Percentiles rank a stretch among this genome's conserved stretches.
Conservation (phyloP, 1,139 yeast genomes). For the Lodderomyces jiufengensis region DNA sequence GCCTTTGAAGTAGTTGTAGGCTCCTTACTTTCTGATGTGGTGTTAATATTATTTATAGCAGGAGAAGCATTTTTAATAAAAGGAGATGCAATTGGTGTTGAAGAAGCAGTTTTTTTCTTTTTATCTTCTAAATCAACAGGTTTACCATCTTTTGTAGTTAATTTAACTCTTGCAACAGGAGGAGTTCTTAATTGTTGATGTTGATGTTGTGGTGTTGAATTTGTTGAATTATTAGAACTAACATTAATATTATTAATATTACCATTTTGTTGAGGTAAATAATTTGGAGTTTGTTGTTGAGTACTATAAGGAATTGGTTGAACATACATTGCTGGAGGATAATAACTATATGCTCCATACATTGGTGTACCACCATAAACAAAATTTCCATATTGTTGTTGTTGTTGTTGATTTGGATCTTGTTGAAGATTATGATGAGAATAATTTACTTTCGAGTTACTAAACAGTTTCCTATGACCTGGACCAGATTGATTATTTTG, state of each 20-base stretch:
- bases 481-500: no score
- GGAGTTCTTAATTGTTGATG: conserved; percentile 15
- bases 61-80: conserved; percentile 16
- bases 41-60: conserved; percentile 18
- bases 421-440: conserved; percentile 2
- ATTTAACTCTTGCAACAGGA: conserved; percentile 26
- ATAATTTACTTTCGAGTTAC: neutral
- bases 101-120: conserved; percentile 25
- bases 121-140: conserved; percentile 45
- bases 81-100: conserved; percentile 19
- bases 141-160: conserved; percentile 48
- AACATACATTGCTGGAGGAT: conserved; percentile 1
- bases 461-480: neutral
- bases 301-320: conserved; percentile 3
- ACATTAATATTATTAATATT: no score
- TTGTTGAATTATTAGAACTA: no score
- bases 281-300: conserved; percentile 1
- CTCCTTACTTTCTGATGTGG: conserved; percentile 13
- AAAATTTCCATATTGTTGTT: conserved; percentile 1
- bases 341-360: neutral
- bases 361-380: conserved; percentile 1
- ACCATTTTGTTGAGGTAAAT: conserved; percentile 1
- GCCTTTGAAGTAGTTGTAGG: conserved; percentile 10
- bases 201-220: conserved; percentile 11
- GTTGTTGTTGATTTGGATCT: conserved; percentile 3